phyloP scores from a whole-genome alignment of 768 basidiomycete species.

The Boletus rex-veris region DNA sequence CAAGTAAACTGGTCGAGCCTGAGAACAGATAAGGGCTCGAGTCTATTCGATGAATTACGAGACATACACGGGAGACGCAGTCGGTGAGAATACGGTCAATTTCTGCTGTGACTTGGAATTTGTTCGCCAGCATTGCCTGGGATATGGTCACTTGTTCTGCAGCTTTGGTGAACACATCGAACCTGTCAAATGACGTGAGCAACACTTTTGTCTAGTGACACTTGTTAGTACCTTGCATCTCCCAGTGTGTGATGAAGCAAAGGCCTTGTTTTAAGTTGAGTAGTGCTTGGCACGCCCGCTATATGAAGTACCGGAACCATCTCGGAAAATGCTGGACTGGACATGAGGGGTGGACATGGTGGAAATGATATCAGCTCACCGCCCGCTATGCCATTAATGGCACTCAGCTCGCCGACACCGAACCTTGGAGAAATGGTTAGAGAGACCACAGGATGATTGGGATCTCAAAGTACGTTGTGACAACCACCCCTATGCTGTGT shows the following conservation, averaged over 20 bases:
- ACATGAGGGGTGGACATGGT: neutral
- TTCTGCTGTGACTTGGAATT: conserved; percentile 54
- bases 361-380: conserved; percentile 34
- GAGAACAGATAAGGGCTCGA: neutral
- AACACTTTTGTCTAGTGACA: neutral
- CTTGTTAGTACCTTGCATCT: conserved; percentile 55
- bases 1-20: conserved; percentile 87
- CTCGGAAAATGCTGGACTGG: conserved; percentile 65
- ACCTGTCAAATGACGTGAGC: conserved; percentile 40
- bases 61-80: conserved; percentile 53
- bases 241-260: conserved; percentile 88
- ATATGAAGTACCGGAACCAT: conserved; percentile 89
- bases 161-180: conserved; percentile 75
- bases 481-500: conserved; percentile 62
- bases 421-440: conserved; percentile 45
- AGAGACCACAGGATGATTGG: neutral
- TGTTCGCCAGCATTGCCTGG: conserved; percentile 56
- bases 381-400: conserved; percentile 81
- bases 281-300: conserved; percentile 76
- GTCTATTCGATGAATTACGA: neutral
- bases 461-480: conserved; percentile 60
- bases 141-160: conserved; percentile 71
- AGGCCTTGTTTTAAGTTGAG: conserved; percentile 65
- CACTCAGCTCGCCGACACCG: conserved; percentile 89
- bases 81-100: conserved; percentile 78